A percentile compares a stretch with the other conserved stretches of the same genome.
Conservation (phyloP, 164 flowering plant species). For the Chimonanthus praecox region DNA sequence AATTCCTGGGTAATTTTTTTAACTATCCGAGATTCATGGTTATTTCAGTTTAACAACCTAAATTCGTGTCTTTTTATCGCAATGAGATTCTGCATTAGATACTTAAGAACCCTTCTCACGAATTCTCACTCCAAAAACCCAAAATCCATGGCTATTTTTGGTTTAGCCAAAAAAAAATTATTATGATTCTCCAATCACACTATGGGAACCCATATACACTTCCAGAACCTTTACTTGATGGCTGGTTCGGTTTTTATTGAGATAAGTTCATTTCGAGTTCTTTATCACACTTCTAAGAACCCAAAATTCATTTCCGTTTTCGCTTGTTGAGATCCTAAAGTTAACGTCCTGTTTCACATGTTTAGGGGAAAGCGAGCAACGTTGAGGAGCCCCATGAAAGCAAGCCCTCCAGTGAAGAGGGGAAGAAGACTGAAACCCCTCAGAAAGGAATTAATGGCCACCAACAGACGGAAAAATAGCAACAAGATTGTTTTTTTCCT, state of each 20-base stretch:
- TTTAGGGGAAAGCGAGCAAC: slow-evolving; percentile 32
- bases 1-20: no score
- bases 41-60: no score
- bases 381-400: slow-evolving; percentile 25
- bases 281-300: background rate
- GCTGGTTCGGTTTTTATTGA: background rate
- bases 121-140: no score
- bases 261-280: background rate
- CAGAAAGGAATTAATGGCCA: slow-evolving; percentile 7
- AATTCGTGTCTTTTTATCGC: no score
- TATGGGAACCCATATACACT: background rate
- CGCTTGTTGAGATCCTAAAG: background rate
- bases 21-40: no score
- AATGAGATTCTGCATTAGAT: no score
- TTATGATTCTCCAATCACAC: background rate
- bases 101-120: no score
- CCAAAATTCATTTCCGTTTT: background rate
- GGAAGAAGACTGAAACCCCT: slow-evolving; percentile 4
- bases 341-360: background rate
- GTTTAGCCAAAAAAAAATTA: background rate
- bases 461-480: background rate
- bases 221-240: no score
- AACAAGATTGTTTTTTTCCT: no score
- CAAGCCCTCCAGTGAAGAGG: background rate
- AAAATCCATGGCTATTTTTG: background rate